Conservation (phyloP, 306 rosid genomes). For the Inga laurina region DNA sequence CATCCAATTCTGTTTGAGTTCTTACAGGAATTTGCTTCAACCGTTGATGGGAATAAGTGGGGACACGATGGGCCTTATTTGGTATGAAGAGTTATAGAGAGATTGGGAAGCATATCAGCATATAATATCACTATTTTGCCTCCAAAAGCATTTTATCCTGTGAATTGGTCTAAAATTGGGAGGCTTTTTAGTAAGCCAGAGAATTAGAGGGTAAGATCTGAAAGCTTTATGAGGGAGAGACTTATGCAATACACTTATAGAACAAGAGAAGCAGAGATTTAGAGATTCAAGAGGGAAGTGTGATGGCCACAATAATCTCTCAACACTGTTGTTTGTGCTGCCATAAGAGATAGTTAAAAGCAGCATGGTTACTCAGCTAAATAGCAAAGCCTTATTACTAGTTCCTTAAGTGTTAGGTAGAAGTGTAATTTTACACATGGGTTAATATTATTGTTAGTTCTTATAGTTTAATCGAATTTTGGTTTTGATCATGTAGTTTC, state of each 20-base stretch:
- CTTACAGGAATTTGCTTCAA: slow-evolving; percentile 57
- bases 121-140: slow-evolving; percentile 47
- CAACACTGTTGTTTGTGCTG: slow-evolving; percentile 42
- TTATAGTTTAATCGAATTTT: no score
- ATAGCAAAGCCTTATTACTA: neutral
- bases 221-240: slow-evolving; percentile 30
- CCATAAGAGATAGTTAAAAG: neutral
- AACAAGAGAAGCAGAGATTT: slow-evolving; percentile 52
- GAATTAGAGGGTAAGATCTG: slow-evolving; percentile 33
- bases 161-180: slow-evolving; percentile 55
- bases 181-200: slow-evolving; percentile 45
- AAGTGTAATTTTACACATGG: neutral
- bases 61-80: slow-evolving; percentile 71
- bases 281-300: slow-evolving; percentile 57
- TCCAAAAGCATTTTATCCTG: slow-evolving; percentile 56
- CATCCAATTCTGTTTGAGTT: slow-evolving; percentile 63
- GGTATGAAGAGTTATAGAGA: slow-evolving; percentile 47
- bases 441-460: no score
- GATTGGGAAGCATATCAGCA: slow-evolving; percentile 42
- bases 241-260: slow-evolving; percentile 65
- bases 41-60: slow-evolving; percentile 66
- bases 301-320: slow-evolving; percentile 49
- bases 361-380: neutral
- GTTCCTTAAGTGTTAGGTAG: neutral
- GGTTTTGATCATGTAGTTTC: no score